Base-by-base conservation (phyloP, 345 rosid genomes). In the Camelina laxa region DNA sequence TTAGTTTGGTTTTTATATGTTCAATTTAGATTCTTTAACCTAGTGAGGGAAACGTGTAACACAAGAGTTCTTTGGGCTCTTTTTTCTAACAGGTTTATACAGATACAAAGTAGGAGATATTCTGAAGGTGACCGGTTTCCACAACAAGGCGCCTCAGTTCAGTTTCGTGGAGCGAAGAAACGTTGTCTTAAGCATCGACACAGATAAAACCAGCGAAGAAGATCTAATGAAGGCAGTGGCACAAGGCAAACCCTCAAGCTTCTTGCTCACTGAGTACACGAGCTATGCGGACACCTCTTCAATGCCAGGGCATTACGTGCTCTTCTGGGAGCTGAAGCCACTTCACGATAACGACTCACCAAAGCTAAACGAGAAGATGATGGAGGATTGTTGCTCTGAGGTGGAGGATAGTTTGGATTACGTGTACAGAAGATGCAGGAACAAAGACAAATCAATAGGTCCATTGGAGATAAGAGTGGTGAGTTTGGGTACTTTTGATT, bases 41-140 rank as follows among this genome's bases (percentile, higher is more conserved):
- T 39, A 5, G 6, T 1, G 6, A 27, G 11, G 24, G 15, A 30
- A 58, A 33, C 79, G 35, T 60, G 68, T 60, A 4, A 21, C 69
- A 20, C 69, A 75, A 75, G 74, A 47, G 39, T 38, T 20, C 16
- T 24, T 13, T 47, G 6, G 17, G 20, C 1, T 22, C 39, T 16
- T 24, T 35, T 59, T 4, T 5, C 1, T 9, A 45, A 21, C 80
- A 92, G 98, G 98, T 13, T 81, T 92, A 38, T 86, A 85, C 51
- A 81, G 95, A 67, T 92, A 90, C 82, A 82, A 90, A 82, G 96
- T 90, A 2, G 98, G 96, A 2, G 98, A 92, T 80, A 85, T 92
- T 75, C 87, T 90, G 7, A 90, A 74, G 87, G 96, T 87, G 54
- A 82, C 95, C 0, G 93, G 90, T 16, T 92, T 90, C 85, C 72